phyloP scores from a whole-genome alignment of 441 rosid genomes.

The Bocquillonia castaneifolia region DNA sequence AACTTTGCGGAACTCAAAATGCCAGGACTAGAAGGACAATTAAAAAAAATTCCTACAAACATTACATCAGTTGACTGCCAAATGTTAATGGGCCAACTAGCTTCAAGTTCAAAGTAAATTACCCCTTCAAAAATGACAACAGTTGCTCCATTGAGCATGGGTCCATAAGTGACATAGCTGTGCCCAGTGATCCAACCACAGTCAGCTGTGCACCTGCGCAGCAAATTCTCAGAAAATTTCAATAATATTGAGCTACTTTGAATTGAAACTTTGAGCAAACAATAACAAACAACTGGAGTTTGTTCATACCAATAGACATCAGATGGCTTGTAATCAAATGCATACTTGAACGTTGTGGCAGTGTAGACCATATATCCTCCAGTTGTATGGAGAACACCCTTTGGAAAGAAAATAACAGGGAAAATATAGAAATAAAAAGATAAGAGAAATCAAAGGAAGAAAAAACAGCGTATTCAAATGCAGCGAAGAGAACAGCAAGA shows the following conservation, averaged over 20 bases:
- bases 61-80: conserved; percentile 10
- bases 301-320: conserved; percentile 79
- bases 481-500: background rate
- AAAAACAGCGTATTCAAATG: conserved; percentile 5
- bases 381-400: conserved; percentile 97
- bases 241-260: background rate
- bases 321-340: conserved; percentile 87
- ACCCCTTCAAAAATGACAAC: conserved; percentile 89
- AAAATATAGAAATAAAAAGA: conserved; percentile 22
- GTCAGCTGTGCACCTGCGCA: conserved; percentile 95
- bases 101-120: conserved; percentile 24
- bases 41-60: background rate
- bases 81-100: background rate
- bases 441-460: conserved; percentile 10
- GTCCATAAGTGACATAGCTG: conserved; percentile 96
- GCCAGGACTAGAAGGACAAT: background rate
- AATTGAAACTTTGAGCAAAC: conserved; percentile 14
- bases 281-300: conserved; percentile 18
- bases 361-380: conserved; percentile 98
- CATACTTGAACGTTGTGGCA: conserved; percentile 95
- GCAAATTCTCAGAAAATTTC: conserved; percentile 14
- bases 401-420: conserved; percentile 1
- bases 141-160: conserved; percentile 92
- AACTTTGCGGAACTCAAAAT: background rate
- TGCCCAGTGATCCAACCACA: conserved; percentile 99